These are phyloP conservation scores for Yamagishiella unicocca DNA, from an alignment of 139 green algal genomes.

Conservation along the genomic window DNA sequence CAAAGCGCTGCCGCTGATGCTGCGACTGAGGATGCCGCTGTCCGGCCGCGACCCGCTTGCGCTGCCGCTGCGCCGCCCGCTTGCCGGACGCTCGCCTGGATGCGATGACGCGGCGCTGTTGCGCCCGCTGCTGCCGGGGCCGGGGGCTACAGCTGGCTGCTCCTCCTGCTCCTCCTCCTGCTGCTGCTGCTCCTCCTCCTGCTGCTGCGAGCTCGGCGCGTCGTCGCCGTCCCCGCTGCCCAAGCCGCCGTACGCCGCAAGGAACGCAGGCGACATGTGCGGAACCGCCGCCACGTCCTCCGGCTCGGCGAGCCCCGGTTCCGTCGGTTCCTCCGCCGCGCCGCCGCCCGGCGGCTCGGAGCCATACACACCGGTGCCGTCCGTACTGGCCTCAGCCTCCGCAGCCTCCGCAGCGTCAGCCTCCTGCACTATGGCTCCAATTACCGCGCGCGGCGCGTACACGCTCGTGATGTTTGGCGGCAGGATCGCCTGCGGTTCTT, in stretches of 20 bases:
- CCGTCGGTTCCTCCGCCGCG: not conserved
- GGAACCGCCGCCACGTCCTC: not conserved
- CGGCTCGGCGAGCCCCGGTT: not conserved
- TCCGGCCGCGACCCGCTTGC: not conserved
- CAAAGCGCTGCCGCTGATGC: not conserved
- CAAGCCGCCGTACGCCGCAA: not conserved
- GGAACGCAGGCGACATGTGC: not conserved
- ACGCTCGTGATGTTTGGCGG: conserved; percentile 28
- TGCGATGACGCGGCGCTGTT: not conserved
- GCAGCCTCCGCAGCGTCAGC: too few species aligned
- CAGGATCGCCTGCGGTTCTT: conserved; percentile 3
- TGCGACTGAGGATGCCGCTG: not conserved
- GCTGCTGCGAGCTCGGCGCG: too few species aligned
- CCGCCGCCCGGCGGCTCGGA: too few species aligned
- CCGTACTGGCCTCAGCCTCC: too few species aligned
- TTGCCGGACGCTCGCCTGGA: not conserved
- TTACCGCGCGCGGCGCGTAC: conserved; percentile 13
- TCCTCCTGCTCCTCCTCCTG: too few species aligned
- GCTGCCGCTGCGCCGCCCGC: not conserved
- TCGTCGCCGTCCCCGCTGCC: not conserved
- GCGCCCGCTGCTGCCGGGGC: not conserved
- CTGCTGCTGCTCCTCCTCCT: too few species aligned
- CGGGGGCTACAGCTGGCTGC: too few species aligned
- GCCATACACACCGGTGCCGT: too few species aligned
- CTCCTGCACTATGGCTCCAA: not conserved